These are phyloP conservation scores for Fusarium sp. DNA, from an alignment of 2,329 filamentous ascomycete genomes.

Conservation along the genomic window DNA sequence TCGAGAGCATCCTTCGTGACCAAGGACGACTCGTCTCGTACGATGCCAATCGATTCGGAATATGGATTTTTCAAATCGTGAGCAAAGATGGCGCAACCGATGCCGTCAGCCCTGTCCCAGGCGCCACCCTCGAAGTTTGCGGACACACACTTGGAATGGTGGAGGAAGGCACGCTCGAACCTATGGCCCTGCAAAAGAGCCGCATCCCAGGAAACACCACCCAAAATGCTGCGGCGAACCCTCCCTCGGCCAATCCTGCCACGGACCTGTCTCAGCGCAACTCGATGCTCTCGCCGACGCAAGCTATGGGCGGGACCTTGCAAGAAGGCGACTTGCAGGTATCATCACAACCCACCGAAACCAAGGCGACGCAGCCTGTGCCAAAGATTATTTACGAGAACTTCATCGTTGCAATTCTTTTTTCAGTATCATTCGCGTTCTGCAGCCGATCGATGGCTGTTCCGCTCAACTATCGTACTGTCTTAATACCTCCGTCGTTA, in stretches of 20 bases:
- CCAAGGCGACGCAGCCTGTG: constrained; percentile 38
- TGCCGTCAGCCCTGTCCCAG: constrained; percentile 46
- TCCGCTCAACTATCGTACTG: constrained; percentile 65
- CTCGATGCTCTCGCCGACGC: constrained; percentile 35
- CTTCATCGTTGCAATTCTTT: constrained; percentile 65
- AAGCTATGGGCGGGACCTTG: constrained; percentile 15
- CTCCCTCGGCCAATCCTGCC: constrained; percentile 56
- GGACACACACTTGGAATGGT: constrained; percentile 58
- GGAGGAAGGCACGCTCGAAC: constrained; percentile 66
- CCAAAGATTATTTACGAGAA: constrained; percentile 64
- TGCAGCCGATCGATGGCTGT: constrained; percentile 62
- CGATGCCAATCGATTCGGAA: constrained; percentile 61
- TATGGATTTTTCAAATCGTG: constrained; percentile 68
- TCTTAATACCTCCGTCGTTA: constrained; percentile 57
- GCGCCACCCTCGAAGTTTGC: constrained; percentile 57
- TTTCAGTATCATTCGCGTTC: constrained; percentile 63
- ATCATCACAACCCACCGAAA: constrained; percentile 46
- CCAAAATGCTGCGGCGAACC: constrained; percentile 60
- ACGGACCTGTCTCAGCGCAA: constrained; percentile 53
- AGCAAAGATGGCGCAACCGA: constrained; percentile 55
- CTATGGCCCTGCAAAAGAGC: constrained; percentile 60
- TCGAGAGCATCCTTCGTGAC: constrained; percentile 64
- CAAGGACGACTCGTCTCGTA: constrained; percentile 67
- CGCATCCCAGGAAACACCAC: constrained; percentile 55
- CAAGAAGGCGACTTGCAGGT: constrained; percentile 46